These are phyloP conservation scores for Phytophthora kernoviae DNA, from an alignment of 352 stramenopile species.

Conservation along the genomic window DNA sequence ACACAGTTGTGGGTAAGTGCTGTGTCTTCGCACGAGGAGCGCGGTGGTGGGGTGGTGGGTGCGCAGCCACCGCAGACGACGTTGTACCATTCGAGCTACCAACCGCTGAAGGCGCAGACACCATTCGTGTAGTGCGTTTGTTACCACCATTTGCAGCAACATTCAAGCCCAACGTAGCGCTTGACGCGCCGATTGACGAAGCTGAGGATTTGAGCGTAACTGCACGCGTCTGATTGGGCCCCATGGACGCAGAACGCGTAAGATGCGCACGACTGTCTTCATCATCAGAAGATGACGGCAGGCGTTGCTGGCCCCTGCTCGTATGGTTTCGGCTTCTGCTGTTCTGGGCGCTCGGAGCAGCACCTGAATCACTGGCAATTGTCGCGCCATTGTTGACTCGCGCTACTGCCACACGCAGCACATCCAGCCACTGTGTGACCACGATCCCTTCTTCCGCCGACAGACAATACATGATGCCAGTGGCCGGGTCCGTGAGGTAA, in stretches of 20 bases:
- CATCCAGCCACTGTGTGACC: slow-evolving; percentile 74
- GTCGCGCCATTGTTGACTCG: slow-evolving; percentile 24
- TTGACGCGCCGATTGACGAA: slow-evolving; percentile 7
- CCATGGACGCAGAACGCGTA: slow-evolving; percentile 29
- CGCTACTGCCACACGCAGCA: slow-evolving; percentile 62
- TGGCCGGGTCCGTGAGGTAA: slow-evolving; percentile 78
- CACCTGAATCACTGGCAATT: neutral
- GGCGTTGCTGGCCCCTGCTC: slow-evolving; percentile 9
- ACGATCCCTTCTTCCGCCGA: slow-evolving; percentile 73
- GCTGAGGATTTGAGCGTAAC: slow-evolving; percentile 25
- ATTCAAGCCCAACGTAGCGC: neutral
- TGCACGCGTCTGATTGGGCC: slow-evolving; percentile 11
- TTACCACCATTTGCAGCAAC: slow-evolving; percentile 4
- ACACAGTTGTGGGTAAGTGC: slow-evolving; percentile 68
- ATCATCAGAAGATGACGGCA: slow-evolving; percentile 25
- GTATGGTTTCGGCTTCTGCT: slow-evolving; percentile 3
- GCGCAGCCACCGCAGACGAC: neutral
- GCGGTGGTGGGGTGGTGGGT: slow-evolving; percentile 16
- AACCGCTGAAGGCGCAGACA: slow-evolving; percentile 27
- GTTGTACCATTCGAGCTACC: slow-evolving; percentile 6
- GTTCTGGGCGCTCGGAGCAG: slow-evolving; percentile 6
- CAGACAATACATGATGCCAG: slow-evolving; percentile 83
- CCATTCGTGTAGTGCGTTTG: slow-evolving; percentile 30
- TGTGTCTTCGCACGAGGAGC: slow-evolving; percentile 49
- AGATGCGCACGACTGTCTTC: slow-evolving; percentile 24